A percentile compares a stretch with the other conserved stretches of the same genome.
These are phyloP conservation scores for Closterium sp. DNA, from an alignment of 139 green algal genomes.

Conservation along the genomic window DNA sequence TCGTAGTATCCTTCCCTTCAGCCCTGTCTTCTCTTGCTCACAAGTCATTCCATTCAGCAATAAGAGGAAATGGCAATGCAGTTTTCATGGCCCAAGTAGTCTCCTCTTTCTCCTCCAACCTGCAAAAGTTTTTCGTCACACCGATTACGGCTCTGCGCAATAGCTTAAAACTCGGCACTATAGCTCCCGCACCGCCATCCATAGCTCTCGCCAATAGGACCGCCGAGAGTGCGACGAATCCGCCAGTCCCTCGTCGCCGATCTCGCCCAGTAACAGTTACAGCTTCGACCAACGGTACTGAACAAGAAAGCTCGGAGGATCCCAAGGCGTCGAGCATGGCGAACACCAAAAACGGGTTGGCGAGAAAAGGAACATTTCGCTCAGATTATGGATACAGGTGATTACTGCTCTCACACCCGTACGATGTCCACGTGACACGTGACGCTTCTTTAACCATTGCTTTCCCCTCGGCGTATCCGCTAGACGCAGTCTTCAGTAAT, in stretches of 20 bases:
- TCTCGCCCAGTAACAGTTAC: not conserved
- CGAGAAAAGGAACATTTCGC: not conserved
- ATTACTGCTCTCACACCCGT: not conserved
- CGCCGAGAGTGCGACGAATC: not conserved
- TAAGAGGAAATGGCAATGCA: not conserved
- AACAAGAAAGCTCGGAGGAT: not conserved
- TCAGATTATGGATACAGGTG: not conserved
- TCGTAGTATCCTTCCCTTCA: too few relatives aligned
- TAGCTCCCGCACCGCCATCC: not conserved
- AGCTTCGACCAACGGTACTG: not conserved
- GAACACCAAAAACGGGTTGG: not conserved
- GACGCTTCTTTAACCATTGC: too few relatives aligned
- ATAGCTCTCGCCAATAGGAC: not conserved
- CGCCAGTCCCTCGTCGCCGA: not conserved
- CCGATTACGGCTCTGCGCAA: not conserved
- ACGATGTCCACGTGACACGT: not conserved
- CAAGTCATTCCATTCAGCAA: too few relatives aligned
- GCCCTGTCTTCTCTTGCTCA: too few relatives aligned
- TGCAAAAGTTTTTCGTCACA: not conserved
- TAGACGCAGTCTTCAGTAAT: not conserved
- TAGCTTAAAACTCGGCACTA: not conserved
- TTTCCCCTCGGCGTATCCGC: not conserved
- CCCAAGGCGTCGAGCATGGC: not conserved
- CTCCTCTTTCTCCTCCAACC: not conserved
- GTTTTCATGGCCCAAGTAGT: not conserved